These are phyloP conservation scores for Pyracantha coccinea DNA, from an alignment of 331 rosid genomes.

Conservation along the genomic window DNA sequence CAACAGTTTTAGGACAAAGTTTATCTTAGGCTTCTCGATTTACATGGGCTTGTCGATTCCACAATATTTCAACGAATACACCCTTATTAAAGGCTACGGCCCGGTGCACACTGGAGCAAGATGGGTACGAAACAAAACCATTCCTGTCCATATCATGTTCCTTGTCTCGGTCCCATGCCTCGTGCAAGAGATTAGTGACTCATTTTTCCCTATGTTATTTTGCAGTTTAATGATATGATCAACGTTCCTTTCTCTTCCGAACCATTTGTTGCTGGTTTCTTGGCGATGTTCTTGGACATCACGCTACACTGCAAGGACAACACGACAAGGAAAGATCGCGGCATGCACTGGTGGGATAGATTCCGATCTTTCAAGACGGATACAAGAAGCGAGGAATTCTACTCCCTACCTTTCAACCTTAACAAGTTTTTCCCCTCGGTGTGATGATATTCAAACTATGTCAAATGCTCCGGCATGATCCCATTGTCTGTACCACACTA, in stretches of 20 bases:
- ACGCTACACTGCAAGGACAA: constrained; percentile 38
- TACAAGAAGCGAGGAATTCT: constrained; percentile 51
- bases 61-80: constrained; percentile 60
- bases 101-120: constrained; percentile 55
- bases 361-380: constrained; percentile 44
- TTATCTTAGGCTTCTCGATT: constrained; percentile 50
- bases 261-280: constrained; percentile 44
- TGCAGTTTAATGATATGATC: constrained; percentile 59
- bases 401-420: constrained; percentile 51
- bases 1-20: constrained; percentile 47
- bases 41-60: constrained; percentile 59
- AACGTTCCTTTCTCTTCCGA: constrained; percentile 52
- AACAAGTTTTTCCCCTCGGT: constrained; percentile 67
- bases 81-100: constrained; percentile 39
- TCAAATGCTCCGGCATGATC: background rate
- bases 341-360: constrained; percentile 54
- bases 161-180: background rate
- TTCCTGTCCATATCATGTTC: background rate
- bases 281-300: constrained; percentile 39
- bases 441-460: constrained; percentile 15
- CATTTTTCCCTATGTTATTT: background rate
- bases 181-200: background rate
- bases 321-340: constrained; percentile 40
- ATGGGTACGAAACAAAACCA: constrained; percentile 34
- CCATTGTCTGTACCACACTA: background rate